Evolutionary conservation across 495 filamentous ascomycete genomes (phyloP), one percentile per base, ranked within the genome.

Genomic region (Aspergillus indologenus): DNA sequence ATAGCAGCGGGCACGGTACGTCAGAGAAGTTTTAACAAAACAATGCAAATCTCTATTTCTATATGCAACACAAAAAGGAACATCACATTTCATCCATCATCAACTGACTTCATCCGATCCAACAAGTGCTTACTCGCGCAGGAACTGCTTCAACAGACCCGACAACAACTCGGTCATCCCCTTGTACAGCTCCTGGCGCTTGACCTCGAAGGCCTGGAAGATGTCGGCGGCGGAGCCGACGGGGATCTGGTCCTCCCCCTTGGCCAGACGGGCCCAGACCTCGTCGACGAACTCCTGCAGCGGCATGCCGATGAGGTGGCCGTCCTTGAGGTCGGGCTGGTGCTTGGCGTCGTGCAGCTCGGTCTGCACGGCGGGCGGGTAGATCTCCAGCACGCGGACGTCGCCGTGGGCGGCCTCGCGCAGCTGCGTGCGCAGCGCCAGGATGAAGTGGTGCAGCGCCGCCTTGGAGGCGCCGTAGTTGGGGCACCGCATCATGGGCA

Each of bases 321-420:
- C 81, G 56, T 80, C 72, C 58, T 80, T 77, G 15, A 71, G 20
- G 45, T 71, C 73, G 3, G 72, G 70, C 50, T 75, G 71, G 47
- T 78, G 68, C 50, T 65, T 67, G 1, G 60, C 58, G 60, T 71
- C 75, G 52, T 78, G 77, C 23, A 80, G 55, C 60, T 81, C 76
- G 0, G 74, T 91, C 77, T 87, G 84, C 26, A 90, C 85, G 2
- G 84, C 82, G 4, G 88, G 87, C 12, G 87, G 87, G 54, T 85
- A 76, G 18, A 90, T 74, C 74, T 91, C 87, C 21, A 90, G 61
- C 14, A 90, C 79, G 54, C 78, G 78, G 44, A 89, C 72, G 53
- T 79, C 65, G 0, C 71, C 71, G n/a, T 63, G 65, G 5, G 67
- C 68, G 26, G n/a, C n/a, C n/a, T 62, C 63, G 48, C 73, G 67